Evolutionary conservation across 345 rosid genomes (phyloP), one percentile per base, ranked within the genome.

Genomic region (Lepidium aucheri): DNA sequence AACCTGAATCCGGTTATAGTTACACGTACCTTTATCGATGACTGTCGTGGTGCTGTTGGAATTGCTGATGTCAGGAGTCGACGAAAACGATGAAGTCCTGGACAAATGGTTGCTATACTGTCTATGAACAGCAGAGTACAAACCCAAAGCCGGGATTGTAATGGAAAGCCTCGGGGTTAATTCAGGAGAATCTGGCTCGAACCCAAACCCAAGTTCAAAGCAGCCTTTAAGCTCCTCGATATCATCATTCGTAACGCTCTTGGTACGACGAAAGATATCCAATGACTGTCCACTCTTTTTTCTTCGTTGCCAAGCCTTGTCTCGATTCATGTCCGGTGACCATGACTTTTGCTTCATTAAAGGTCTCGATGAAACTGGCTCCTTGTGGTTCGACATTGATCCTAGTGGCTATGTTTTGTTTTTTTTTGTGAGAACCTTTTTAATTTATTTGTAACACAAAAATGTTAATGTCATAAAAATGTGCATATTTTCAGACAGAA

Each of bases 161-260:
- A 79, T 74, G 0, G 88, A 73, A 10, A 90, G 74, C 67, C 82
- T 87, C 12, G 81, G 90, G 15, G 80, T 79, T 38, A 86, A 17
- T 0, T 82, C 87, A 15, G 89, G 81, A 17, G 92, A 84, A 44
- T 90, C 87, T 4, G 79, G 65, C 24, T 46, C 62, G 68, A 93
- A 92, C 14, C 90, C 88, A 73, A 90, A 93, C 2, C 98, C 97
- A 3, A 90, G 79, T 55, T 93, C 98, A 18, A 93, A 79, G 20
- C 85, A 86, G 0, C 85, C 98, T 69, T 71, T 86, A 15, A 93
- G 87, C 76, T 93, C 98, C 32, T 83, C 84, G 16, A 90, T 46
- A 64, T 93, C 98, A 9, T 86, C 97, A 67, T 88, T 82, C 8
- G 90, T 86, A 2, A 89, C 79, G 76, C 88, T 85, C 73, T 67